Evolutionary conservation across 805 yeast genomes (phyloP).

Genomic region (Citeromyces nyonsensis): DNA sequence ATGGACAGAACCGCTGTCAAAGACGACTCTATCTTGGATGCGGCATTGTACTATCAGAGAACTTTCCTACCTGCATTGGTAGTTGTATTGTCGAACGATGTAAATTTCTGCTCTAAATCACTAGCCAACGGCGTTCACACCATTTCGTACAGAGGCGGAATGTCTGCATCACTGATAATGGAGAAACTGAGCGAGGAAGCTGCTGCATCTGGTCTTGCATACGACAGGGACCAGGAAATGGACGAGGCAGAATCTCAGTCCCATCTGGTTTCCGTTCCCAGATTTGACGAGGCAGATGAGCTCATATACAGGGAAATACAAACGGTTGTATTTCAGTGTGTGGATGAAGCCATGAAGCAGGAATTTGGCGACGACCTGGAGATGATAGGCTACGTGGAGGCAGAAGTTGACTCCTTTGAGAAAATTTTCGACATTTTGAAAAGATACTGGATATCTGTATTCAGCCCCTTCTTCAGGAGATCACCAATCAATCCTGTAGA

Average conservation of each 20-base stretch:
- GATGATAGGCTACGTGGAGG: constrained; percentile 29
- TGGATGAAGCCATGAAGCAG: constrained; percentile 32
- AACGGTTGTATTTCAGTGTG: constrained; percentile 23
- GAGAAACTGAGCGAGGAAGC: constrained; percentile 20
- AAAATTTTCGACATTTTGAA: constrained; percentile 26
- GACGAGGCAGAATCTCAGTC: not conserved
- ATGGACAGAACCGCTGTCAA: constrained; percentile 28
- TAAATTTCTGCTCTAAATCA: constrained; percentile 70
- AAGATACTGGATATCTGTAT: constrained; percentile 41
- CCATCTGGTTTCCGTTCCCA: constrained; percentile 3
- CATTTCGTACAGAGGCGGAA: constrained; percentile 29
- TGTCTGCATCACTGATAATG: constrained; percentile 29
- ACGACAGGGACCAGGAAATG: not conserved
- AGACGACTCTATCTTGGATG: constrained; percentile 80
- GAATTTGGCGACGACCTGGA: constrained; percentile 45
- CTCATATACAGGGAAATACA: constrained; percentile 24
- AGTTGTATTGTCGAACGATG: constrained; percentile 66
- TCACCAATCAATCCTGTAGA: constrained; percentile 7
- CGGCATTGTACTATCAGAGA: constrained; percentile 50
- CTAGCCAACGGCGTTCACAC: constrained; percentile 51
- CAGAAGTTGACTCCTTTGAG: constrained; percentile 15
- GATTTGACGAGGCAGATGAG: constrained; percentile 6
- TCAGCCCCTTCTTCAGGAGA: constrained; percentile 27
- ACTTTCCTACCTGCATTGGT: constrained; percentile 21
- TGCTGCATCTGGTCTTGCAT: not conserved